Conservation (phyloP, 768 basidiomycete species). For the Melanogaster broomeanus region DNA sequence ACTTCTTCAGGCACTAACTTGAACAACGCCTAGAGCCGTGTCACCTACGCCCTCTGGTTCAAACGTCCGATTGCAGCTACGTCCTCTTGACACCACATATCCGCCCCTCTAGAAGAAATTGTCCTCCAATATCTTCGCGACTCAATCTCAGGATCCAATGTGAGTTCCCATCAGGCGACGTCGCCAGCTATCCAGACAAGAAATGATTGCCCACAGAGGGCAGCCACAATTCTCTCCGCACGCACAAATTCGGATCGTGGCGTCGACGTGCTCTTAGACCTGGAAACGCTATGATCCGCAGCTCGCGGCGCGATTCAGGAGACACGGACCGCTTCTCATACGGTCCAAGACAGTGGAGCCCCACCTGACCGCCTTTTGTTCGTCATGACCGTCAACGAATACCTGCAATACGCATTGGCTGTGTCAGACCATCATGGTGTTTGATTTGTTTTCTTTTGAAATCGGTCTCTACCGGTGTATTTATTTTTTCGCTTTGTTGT, state of each 20-base stretch:
- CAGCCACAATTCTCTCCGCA: constrained; percentile 81
- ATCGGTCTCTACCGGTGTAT: neutral
- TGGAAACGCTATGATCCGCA: constrained; percentile 83
- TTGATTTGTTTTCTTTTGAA: neutral
- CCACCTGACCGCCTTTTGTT: neutral
- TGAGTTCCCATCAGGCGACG: constrained; percentile 44
- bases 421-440: constrained; percentile 16
- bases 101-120: constrained; percentile 84
- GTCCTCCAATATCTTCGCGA: constrained; percentile 74
- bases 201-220: constrained; percentile 92
- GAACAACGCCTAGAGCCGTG: no score
- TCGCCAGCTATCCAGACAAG: constrained; percentile 64
- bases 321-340: constrained; percentile 91
- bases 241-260: constrained; percentile 85
- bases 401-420: constrained; percentile 24
- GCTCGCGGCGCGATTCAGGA: constrained; percentile 68
- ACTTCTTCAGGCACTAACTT: no score
- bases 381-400: constrained; percentile 30
- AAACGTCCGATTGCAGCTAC: no score
- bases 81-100: constrained; percentile 70
- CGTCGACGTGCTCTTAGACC: constrained; percentile 85
- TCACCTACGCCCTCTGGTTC: no score
- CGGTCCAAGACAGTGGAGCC: constrained; percentile 87
- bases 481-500: neutral
- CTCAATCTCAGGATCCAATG: constrained; percentile 57